Conservation (phyloP, 148 eudicot genomes). For the Spergularia bocconei region DNA sequence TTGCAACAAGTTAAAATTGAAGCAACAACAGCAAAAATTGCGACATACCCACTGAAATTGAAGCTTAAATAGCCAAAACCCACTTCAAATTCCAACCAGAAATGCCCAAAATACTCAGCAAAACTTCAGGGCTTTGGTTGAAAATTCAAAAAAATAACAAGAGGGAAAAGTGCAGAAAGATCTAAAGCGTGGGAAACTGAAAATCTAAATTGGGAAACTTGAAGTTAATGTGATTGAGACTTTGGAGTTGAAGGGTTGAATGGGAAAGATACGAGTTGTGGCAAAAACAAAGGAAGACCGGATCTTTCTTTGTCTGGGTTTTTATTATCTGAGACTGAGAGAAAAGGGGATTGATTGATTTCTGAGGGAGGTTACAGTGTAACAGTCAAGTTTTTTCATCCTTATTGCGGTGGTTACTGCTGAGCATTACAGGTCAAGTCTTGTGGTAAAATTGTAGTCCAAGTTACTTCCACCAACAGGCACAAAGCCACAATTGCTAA, state of each 20-base stretch:
- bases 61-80: neutral
- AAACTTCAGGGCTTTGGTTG: neutral
- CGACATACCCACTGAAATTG: neutral
- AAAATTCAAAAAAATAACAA: neutral
- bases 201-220: neutral
- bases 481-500: too few species aligned
- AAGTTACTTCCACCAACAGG: too few species aligned
- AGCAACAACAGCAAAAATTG: slow-evolving; percentile 6
- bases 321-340: neutral
- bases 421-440: too few species aligned
- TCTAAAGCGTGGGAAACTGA: neutral
- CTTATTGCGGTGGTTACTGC: too few species aligned
- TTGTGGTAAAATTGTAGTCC: too few species aligned
- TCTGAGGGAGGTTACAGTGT: too few species aligned
- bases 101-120: neutral
- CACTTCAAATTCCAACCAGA: neutral
- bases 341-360: neutral
- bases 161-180: neutral
- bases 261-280: neutral
- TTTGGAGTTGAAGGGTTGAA: slow-evolving; percentile 1
- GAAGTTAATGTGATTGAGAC: neutral
- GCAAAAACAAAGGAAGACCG: too few species aligned
- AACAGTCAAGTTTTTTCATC: too few species aligned
- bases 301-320: neutral
- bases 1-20: neutral